These are phyloP conservation scores for Cyathus striatus DNA, from an alignment of 768 basidiomycete species.

Conservation along the genomic window DNA sequence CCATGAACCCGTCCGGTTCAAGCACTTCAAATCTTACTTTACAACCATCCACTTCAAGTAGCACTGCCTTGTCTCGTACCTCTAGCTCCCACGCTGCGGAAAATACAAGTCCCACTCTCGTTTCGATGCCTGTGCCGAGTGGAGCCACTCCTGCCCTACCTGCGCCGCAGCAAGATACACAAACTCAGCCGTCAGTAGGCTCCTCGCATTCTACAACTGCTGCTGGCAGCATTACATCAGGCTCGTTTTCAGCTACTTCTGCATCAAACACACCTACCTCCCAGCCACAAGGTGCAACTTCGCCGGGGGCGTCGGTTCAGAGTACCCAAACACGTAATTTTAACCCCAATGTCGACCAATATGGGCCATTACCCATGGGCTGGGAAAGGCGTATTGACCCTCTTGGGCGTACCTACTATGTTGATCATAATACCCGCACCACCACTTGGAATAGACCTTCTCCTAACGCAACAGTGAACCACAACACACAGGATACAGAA, in stretches of 20 bases:
- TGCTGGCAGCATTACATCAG: constrained; percentile 2
- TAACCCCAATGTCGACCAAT: constrained; percentile 93
- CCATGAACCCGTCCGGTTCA: constrained; percentile 54
- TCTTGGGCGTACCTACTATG: constrained; percentile 93
- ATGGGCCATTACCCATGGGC: constrained; percentile 81
- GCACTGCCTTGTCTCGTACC: constrained; percentile 48
- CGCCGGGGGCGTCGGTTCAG: constrained; percentile 40
- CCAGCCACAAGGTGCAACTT: constrained; percentile 13
- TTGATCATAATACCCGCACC: constrained; percentile 95
- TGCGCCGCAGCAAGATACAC: constrained; percentile 16
- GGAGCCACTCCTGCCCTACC: constrained; percentile 15
- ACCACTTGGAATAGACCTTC: constrained; percentile 98
- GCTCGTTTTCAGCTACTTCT: constrained; percentile 3
- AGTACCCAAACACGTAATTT: constrained; percentile 71
- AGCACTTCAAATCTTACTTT: constrained; percentile 49
- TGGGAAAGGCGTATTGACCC: constrained; percentile 99
- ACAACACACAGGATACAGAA: constrained; percentile 64
- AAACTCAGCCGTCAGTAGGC: constrained; percentile 4
- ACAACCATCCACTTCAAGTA: constrained; percentile 32
- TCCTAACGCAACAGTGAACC: constrained; percentile 68
- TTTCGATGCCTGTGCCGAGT: constrained; percentile 33
- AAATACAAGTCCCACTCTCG: constrained; percentile 26
- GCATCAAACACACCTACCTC: too few species aligned
- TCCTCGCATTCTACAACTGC: constrained; percentile 16
- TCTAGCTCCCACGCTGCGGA: constrained; percentile 67